Evolutionary conservation across 1,139 yeast species (phyloP).

Genomic region (Suhomyces panamericanus): DNA sequence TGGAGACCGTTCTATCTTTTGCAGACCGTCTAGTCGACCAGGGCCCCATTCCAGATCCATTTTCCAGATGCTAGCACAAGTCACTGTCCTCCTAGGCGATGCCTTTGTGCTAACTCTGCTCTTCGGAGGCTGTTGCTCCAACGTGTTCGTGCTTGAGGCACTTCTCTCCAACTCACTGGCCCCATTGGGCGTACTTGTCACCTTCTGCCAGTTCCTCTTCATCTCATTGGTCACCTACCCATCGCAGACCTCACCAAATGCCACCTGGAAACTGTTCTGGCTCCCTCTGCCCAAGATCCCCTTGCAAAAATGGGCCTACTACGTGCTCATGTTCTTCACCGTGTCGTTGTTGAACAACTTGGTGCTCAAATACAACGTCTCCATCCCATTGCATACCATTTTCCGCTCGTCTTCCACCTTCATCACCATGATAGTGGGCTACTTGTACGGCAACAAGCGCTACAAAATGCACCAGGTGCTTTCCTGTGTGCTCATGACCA

Average conservation of each 20-base stretch:
- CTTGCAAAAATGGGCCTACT: slow-evolving; percentile 43
- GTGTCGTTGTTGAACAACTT: slow-evolving; percentile 58
- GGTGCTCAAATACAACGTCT: slow-evolving; percentile 57
- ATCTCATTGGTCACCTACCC: slow-evolving; percentile 49
- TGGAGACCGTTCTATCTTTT: not conserved
- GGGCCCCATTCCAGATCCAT: too few species aligned
- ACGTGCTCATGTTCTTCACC: slow-evolving; percentile 52
- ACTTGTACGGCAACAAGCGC: slow-evolving; percentile 41
- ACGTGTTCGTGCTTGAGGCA: slow-evolving; percentile 62
- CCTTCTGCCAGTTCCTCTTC: slow-evolving; percentile 60
- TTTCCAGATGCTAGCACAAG: not conserved
- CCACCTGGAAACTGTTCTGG: slow-evolving; percentile 23
- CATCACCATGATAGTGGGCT: slow-evolving; percentile 61
- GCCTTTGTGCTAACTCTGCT: slow-evolving; percentile 35
- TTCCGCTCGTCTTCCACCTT: slow-evolving; percentile 67
- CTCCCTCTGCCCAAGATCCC: slow-evolving; percentile 47
- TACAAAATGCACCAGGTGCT: slow-evolving; percentile 48
- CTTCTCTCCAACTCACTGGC: slow-evolving; percentile 21
- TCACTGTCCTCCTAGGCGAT: slow-evolving; percentile 1
- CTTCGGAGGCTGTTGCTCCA: slow-evolving; percentile 75
- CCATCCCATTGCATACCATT: slow-evolving; percentile 68
- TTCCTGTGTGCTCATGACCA: slow-evolving; percentile 53
- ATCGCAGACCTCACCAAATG: slow-evolving; percentile 24
- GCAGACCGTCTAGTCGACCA: too few species aligned
- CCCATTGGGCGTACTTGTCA: slow-evolving; percentile 48